Evolutionary conservation across 352 stramenopile genomes (phyloP).

Genomic region (Phytophthora sansomeana): DNA sequence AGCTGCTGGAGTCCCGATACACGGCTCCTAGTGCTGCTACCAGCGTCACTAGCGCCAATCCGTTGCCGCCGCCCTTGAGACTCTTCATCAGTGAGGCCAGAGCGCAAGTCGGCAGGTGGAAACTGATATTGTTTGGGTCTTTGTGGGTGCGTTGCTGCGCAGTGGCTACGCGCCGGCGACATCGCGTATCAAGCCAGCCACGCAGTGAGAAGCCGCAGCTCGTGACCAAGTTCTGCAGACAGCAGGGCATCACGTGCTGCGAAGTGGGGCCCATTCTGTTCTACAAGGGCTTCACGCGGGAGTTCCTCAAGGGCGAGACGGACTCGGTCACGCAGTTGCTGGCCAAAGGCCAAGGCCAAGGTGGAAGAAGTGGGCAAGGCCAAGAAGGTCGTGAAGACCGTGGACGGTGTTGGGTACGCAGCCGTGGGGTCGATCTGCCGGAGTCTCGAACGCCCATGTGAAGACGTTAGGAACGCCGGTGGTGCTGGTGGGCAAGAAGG

Average conservation of each 20-base stretch:
- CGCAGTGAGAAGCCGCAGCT: conserved; percentile 97
- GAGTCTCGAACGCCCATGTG: conserved; percentile 78
- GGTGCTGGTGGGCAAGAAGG: conserved; percentile 95
- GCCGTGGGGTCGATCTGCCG: conserved; percentile 86
- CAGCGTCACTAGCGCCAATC: background rate
- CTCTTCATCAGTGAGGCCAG: conserved; percentile 83
- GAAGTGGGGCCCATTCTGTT: conserved; percentile 96
- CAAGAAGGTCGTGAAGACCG: conserved; percentile 94
- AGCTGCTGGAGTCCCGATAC: conserved; percentile 49
- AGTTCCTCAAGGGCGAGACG: conserved; percentile 94
- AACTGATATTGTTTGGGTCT: conserved; percentile 94
- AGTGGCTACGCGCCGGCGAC: conserved; percentile 61
- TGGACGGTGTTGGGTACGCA: conserved; percentile 98
- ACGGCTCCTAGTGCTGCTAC: background rate
- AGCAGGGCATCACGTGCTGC: conserved; percentile 87
- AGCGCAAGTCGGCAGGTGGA: conserved; percentile 96
- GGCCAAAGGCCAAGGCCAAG: conserved; percentile 73
- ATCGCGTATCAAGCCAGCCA: conserved; percentile 98
- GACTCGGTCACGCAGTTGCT: conserved; percentile 88
- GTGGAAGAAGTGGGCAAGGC: conserved; percentile 89
- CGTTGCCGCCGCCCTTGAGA: conserved; percentile 37
- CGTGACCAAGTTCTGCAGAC: conserved; percentile 93
- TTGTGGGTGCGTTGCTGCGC: conserved; percentile 92
- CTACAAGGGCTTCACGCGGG: conserved; percentile 97
- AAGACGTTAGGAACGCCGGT: conserved; percentile 79